Evolutionary conservation across 2,329 filamentous ascomycete genomes (phyloP).

Genomic region (Exserohilum turcica): DNA sequence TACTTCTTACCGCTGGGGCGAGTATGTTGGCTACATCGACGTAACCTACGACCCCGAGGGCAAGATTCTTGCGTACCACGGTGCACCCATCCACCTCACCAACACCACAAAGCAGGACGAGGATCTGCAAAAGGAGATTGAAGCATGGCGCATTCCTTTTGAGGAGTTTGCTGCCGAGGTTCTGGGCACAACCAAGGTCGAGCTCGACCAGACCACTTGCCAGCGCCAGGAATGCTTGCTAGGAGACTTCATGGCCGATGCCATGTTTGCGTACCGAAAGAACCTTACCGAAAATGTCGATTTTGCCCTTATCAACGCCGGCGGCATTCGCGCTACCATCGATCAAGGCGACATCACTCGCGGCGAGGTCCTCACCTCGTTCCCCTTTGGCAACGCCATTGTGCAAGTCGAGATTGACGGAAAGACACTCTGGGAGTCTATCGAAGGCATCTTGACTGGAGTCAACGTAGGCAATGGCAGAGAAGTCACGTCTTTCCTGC

Average conservation of each 20-base stretch:
- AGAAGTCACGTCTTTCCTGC: slow-evolving; percentile 63
- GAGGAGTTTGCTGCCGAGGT: slow-evolving; percentile 63
- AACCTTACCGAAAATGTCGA: slow-evolving; percentile 55
- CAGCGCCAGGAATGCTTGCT: slow-evolving; percentile 61
- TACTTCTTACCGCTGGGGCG: slow-evolving; percentile 70
- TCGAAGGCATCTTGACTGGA: slow-evolving; percentile 64
- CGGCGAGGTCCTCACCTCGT: slow-evolving; percentile 66
- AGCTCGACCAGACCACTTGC: slow-evolving; percentile 65
- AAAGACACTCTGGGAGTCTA: slow-evolving; percentile 59
- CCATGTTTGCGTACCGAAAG: slow-evolving; percentile 65
- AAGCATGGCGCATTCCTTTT: slow-evolving; percentile 65
- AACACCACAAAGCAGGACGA: slow-evolving; percentile 64
- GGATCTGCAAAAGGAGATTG: slow-evolving; percentile 62
- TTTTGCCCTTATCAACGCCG: slow-evolving; percentile 68
- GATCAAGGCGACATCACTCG: slow-evolving; percentile 65
- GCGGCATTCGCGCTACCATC: slow-evolving; percentile 68
- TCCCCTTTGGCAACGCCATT: slow-evolving; percentile 69
- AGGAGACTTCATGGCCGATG: slow-evolving; percentile 54
- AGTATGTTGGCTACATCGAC: slow-evolving; percentile 71
- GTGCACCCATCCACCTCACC: slow-evolving; percentile 67
- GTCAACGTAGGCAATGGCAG: slow-evolving; percentile 61
- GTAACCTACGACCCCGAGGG: slow-evolving; percentile 66
- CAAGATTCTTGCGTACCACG: slow-evolving; percentile 66
- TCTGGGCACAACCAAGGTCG: slow-evolving; percentile 60
- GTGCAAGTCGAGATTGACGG: slow-evolving; percentile 63